Conservation (phyloP, 2,329 filamentous ascomycete genomes). For the Paecilomyces variotii region DNA sequence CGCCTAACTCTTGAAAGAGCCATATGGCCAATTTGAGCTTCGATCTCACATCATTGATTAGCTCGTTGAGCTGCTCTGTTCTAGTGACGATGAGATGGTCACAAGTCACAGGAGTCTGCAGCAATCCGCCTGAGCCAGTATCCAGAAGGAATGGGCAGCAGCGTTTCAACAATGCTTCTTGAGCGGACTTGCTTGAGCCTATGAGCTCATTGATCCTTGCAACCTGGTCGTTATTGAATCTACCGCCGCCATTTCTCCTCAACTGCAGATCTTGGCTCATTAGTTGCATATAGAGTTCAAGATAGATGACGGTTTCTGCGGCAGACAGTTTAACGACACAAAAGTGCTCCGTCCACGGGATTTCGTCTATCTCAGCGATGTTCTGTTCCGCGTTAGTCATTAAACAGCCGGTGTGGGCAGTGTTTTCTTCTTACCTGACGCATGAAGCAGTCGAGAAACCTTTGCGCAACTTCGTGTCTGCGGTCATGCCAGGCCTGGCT, state of each 20-base stretch:
- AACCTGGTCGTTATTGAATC: slow-evolving; percentile 18
- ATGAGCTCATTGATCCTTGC: slow-evolving; percentile 41
- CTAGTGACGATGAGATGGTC: slow-evolving; percentile 20
- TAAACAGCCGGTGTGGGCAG: not conserved
- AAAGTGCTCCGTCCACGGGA: slow-evolving; percentile 38
- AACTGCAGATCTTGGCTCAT: slow-evolving; percentile 43
- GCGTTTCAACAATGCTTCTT: slow-evolving; percentile 48
- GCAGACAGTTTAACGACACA: slow-evolving; percentile 37
- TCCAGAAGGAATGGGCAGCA: slow-evolving; percentile 29
- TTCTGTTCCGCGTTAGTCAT: slow-evolving; percentile 23
- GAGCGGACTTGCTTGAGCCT: slow-evolving; percentile 36
- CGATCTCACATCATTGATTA: slow-evolving; percentile 13
- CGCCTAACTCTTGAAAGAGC: slow-evolving; percentile 18
- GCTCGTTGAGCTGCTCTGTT: slow-evolving; percentile 14
- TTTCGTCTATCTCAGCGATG: slow-evolving; percentile 35
- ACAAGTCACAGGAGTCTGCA: slow-evolving; percentile 23
- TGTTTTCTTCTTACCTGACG: slow-evolving; percentile 27
- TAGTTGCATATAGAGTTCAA: slow-evolving; percentile 48
- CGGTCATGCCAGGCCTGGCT: slow-evolving; percentile 46
- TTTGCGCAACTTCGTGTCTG: slow-evolving; percentile 46
- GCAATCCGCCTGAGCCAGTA: slow-evolving; percentile 17
- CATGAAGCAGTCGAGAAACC: slow-evolving; percentile 48
- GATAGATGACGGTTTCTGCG: slow-evolving; percentile 46
- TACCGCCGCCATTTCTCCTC: slow-evolving; percentile 15
- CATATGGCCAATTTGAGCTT: slow-evolving; percentile 23